Conservation (phyloP, 139 green algal species). For the Mesostigma viride region DNA sequence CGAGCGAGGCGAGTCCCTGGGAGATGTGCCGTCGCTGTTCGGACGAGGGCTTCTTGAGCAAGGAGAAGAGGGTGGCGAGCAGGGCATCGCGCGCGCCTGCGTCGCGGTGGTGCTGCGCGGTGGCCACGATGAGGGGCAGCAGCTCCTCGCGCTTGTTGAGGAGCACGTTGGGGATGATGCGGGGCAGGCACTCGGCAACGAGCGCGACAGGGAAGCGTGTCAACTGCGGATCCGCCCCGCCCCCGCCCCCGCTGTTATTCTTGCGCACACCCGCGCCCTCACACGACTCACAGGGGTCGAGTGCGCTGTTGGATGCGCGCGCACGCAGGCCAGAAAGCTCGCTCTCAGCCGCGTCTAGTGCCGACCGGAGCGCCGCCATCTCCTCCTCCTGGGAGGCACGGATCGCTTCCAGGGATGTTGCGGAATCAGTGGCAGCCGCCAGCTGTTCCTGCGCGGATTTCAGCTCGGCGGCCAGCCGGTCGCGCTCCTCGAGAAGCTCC, state of each 20-base stretch:
- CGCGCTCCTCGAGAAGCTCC: neutral
- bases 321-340: neutral
- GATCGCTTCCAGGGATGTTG: too few species aligned
- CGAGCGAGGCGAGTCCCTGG: constrained; percentile 16
- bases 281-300: neutral
- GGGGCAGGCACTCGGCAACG: constrained; percentile 22
- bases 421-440: too few species aligned
- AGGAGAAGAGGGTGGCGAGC: constrained; percentile 25
- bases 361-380: neutral
- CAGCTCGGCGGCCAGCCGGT: neutral
- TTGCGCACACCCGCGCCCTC: neutral
- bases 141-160: constrained; percentile 33
- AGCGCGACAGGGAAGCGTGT: constrained; percentile 9
- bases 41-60: constrained; percentile 28
- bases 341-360: neutral
- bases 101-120: constrained; percentile 21
- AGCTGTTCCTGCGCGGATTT: neutral
- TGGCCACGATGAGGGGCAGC: constrained; percentile 25
- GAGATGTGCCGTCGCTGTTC: constrained; percentile 24
- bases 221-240: neutral
- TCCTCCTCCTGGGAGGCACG: too few species aligned
- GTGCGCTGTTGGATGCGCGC: neutral
- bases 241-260: neutral
- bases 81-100: constrained; percentile 13
- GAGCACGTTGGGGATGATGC: constrained; percentile 30